These are phyloP conservation scores for Ajuga chamaepitys DNA, from an alignment of 257 asterid species.

Conservation along the genomic window DNA sequence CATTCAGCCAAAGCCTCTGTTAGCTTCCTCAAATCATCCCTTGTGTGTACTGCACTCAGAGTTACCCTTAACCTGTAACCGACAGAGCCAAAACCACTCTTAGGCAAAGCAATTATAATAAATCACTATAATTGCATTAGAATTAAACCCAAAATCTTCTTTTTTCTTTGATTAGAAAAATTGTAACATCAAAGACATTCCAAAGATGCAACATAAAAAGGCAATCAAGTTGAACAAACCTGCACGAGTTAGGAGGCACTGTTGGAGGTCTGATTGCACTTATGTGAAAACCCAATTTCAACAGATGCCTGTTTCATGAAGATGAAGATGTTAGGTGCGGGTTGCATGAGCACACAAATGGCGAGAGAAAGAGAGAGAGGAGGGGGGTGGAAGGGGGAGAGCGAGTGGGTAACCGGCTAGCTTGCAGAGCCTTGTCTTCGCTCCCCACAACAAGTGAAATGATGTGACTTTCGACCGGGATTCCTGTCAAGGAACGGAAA, in stretches of 20 bases:
- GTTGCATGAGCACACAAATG: neutral
- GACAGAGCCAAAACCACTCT: no score
- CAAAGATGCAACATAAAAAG: neutral
- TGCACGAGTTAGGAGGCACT: constrained; percentile 94
- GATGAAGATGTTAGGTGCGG: constrained; percentile 16
- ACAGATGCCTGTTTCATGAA: constrained; percentile 65
- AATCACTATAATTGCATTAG: no score
- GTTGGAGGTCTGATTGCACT: constrained; percentile 97
- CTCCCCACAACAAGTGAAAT: constrained; percentile 65
- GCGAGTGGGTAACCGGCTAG: constrained; percentile 59
- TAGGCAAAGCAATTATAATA: no score
- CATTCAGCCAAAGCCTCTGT: constrained; percentile 63
- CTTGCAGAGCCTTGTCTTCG: constrained; percentile 85
- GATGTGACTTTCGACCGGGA: constrained; percentile 40
- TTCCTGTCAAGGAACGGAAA: constrained; percentile 46
- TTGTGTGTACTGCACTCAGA: constrained; percentile 76
- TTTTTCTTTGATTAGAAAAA: neutral
- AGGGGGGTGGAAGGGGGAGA: neutral
- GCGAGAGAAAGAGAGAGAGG: neutral
- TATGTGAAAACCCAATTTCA: constrained; percentile 70
- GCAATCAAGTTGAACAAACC: constrained; percentile 37
- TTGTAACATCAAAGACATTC: neutral
- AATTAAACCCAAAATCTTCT: no score
- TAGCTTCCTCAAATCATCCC: constrained; percentile 68
- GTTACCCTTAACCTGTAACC: constrained; percentile 73